Percentiles rank a stretch among this genome's conserved stretches.
These are phyloP conservation scores for Crithidia bombi DNA, from an alignment of 208 protist species.

Conservation along the genomic window DNA sequence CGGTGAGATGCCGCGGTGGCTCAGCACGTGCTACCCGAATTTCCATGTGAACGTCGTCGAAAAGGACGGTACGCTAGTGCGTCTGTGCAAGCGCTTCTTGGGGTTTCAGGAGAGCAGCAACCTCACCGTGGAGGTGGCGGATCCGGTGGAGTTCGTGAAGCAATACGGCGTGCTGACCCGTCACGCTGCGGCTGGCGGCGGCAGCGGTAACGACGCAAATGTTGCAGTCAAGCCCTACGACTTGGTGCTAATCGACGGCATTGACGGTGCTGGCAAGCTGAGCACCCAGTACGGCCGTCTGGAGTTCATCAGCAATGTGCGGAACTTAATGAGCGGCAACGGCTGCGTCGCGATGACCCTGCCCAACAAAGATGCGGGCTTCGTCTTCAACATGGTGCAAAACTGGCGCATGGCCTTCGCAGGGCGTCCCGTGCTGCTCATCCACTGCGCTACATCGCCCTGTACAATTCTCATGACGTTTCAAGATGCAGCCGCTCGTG, in stretches of 20 bases:
- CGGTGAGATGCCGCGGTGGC: conserved; percentile 82
- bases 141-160: conserved; percentile 76
- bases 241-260: conserved; percentile 75
- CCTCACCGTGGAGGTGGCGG: conserved; percentile 56
- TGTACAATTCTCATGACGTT: conserved; percentile 91
- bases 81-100: conserved; percentile 72
- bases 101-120: conserved; percentile 85
- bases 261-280: conserved; percentile 73
- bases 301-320: conserved; percentile 79
- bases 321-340: conserved; percentile 62
- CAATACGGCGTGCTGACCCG: conserved; percentile 34
- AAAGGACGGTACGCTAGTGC: conserved; percentile 79
- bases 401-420: conserved; percentile 89
- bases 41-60: conserved; percentile 88
- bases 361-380: conserved; percentile 73
- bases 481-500: conserved; percentile 72
- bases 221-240: conserved; percentile 54
- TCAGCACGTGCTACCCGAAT: conserved; percentile 83
- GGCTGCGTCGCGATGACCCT: conserved; percentile 74
- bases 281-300: conserved; percentile 75
- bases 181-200: conserved; percentile 15
- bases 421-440: conserved; percentile 73
- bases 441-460: conserved; percentile 82
- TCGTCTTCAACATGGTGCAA: conserved; percentile 83
- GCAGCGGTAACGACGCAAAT: conserved; percentile 6